These are phyloP conservation scores for Plectosphaerella sp. DNA, from an alignment of 2,329 filamentous ascomycete species.

Conservation along the genomic window DNA sequence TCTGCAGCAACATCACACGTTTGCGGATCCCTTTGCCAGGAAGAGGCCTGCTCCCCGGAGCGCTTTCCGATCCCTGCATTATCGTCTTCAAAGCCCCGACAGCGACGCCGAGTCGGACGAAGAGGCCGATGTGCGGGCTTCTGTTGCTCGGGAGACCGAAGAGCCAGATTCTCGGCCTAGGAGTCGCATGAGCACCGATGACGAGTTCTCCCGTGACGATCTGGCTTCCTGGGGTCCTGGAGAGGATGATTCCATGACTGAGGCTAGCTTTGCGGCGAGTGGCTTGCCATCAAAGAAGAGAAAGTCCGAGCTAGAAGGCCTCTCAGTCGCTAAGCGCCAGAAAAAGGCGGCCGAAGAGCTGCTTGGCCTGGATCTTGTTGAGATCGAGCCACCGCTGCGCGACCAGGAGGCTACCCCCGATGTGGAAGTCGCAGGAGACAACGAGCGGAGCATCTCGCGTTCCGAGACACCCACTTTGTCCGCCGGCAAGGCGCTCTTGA, in stretches of 20 bases:
- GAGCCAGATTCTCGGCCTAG: slow-evolving; percentile 78
- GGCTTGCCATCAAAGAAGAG: slow-evolving; percentile 59
- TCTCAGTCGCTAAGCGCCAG: slow-evolving; percentile 70
- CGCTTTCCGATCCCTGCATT: slow-evolving; percentile 75
- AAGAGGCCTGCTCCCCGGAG: slow-evolving; percentile 56
- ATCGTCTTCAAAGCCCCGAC: slow-evolving; percentile 68
- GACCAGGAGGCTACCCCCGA: slow-evolving; percentile 48
- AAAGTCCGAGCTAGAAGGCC: slow-evolving; percentile 66
- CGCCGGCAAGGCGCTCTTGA: slow-evolving; percentile 49
- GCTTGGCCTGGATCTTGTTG: slow-evolving; percentile 58
- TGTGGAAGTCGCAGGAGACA: slow-evolving; percentile 40
- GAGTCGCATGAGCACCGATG: slow-evolving; percentile 62
- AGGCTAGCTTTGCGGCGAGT: slow-evolving; percentile 63
- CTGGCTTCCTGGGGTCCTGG: slow-evolving; percentile 40
- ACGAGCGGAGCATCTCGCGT: slow-evolving; percentile 38
- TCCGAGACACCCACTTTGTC: slow-evolving; percentile 41
- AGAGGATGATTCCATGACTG: slow-evolving; percentile 66
- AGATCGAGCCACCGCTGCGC: slow-evolving; percentile 40
- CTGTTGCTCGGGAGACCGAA: slow-evolving; percentile 71
- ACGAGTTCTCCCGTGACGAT: slow-evolving; percentile 48
- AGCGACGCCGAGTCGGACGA: slow-evolving; percentile 89
- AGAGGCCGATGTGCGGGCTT: slow-evolving; percentile 57
- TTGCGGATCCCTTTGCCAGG: slow-evolving; percentile 63
- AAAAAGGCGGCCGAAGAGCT: slow-evolving; percentile 78
- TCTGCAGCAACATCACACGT: slow-evolving; percentile 52